Conservation (phyloP, 768 basidiomycete genomes). For the Mycena galericulata region DNA sequence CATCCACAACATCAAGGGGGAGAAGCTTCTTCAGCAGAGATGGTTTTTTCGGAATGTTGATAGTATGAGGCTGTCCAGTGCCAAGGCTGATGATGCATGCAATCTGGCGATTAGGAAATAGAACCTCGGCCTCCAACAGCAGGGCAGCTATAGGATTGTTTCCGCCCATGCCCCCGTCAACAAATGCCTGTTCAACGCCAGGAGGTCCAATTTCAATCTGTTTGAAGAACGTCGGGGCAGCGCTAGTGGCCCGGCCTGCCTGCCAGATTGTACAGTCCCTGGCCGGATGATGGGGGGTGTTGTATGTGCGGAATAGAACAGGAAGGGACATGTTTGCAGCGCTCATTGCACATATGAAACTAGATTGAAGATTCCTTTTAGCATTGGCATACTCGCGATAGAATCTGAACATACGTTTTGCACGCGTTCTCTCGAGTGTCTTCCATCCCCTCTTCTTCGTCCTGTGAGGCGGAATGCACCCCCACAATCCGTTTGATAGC, state of each 20-base stretch:
- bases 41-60: neutral
- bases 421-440: neutral
- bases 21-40: neutral
- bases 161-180: neutral
- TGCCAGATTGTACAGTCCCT: slow-evolving; percentile 43
- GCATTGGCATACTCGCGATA: neutral
- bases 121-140: neutral
- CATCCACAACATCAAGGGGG: neutral
- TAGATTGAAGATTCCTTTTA: neutral
- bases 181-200: neutral
- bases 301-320: slow-evolving; percentile 31
- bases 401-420: neutral
- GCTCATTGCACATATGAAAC: neutral
- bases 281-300: slow-evolving; percentile 8
- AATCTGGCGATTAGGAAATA: neutral
- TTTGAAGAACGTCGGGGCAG: slow-evolving; percentile 41
- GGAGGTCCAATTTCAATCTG: slow-evolving; percentile 29
- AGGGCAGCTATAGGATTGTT: neutral
- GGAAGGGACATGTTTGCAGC: neutral
- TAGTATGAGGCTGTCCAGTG: neutral
- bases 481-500: neutral
- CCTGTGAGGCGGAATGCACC: neutral
- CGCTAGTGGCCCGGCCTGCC: slow-evolving; percentile 45
- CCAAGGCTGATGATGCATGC: neutral
- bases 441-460: neutral